These are phyloP conservation scores for Pythium myriotylum DNA, from an alignment of 352 stramenopile genomes.

Conservation along the genomic window DNA sequence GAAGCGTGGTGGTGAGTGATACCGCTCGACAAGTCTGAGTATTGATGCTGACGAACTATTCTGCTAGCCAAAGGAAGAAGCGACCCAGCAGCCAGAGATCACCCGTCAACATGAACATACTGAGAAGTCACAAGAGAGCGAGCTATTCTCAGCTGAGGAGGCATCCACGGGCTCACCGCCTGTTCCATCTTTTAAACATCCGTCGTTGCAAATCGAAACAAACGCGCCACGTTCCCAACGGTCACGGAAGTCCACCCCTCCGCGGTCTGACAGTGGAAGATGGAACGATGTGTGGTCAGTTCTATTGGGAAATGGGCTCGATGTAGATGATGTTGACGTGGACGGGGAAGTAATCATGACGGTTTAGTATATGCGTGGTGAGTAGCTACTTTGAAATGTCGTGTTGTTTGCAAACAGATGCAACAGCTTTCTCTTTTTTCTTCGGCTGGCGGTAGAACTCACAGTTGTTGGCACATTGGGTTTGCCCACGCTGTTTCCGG, in stretches of 20 bases:
- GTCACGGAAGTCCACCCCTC: constrained; percentile 26
- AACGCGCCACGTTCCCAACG: constrained; percentile 33
- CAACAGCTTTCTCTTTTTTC: constrained; percentile 56
- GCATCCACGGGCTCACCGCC: too few relatives aligned
- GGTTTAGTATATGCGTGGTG: constrained; percentile 40
- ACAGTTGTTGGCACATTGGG: constrained; percentile 69
- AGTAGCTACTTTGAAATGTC: constrained; percentile 17
- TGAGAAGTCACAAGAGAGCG: too few relatives aligned
- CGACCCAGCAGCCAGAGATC: constrained; percentile 6
- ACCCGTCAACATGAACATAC: not conserved
- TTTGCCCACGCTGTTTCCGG: constrained; percentile 13
- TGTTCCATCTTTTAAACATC: too few relatives aligned
- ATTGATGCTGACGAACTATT: constrained; percentile 16
- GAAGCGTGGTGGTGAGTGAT: constrained; percentile 34
- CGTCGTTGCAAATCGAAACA: constrained; percentile 17
- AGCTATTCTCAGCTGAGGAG: too few relatives aligned
- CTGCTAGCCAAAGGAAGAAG: constrained; percentile 30
- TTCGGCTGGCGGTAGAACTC: constrained; percentile 64
- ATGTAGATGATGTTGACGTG: constrained; percentile 35
- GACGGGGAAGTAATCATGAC: constrained; percentile 86
- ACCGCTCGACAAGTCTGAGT: constrained; percentile 37
- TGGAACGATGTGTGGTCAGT: constrained; percentile 51
- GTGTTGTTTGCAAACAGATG: constrained; percentile 69
- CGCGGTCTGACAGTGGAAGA: constrained; percentile 13
- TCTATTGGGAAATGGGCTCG: constrained; percentile 55